Conservation (phyloP, 371 early-diverging fungal genomes). For the Rhizopus stolonifer region DNA sequence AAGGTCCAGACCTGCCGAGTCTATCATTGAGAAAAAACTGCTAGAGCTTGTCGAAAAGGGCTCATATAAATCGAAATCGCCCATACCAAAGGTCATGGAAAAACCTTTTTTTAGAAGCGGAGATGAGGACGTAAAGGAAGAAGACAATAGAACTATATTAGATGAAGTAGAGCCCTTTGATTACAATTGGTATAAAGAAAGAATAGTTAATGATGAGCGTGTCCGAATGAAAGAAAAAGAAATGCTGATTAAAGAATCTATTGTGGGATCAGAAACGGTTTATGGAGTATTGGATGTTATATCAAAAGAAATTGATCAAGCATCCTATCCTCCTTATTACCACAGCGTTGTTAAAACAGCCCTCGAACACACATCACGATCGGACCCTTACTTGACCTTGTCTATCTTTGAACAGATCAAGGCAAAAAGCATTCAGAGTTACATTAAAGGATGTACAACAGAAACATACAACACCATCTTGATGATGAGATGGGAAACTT, state of each 20-base stretch:
- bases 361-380: constrained; percentile 31
- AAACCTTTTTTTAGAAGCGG: constrained; percentile 12
- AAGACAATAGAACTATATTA: background rate
- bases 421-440: constrained; percentile 33
- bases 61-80: constrained; percentile 20
- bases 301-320: constrained; percentile 9
- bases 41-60: constrained; percentile 22
- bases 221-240: constrained; percentile 14
- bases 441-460: constrained; percentile 42
- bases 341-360: constrained; percentile 26
- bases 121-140: background rate
- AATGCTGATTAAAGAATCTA: constrained; percentile 5
- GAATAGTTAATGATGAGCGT: constrained; percentile 4
- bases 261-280: constrained; percentile 7
- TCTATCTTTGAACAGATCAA: constrained; percentile 49
- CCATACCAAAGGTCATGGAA: constrained; percentile 22
- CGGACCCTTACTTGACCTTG: constrained; percentile 47
- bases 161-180: constrained; percentile 4
- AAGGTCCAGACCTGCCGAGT: background rate
- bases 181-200: constrained; percentile 1
- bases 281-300: constrained; percentile 12
- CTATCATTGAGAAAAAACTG: constrained; percentile 29
- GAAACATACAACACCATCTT: constrained; percentile 40
- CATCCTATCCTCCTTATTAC: constrained; percentile 35
- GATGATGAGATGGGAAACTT: constrained; percentile 32